Percentiles rank a stretch among this genome's conserved stretches.
Conservation (phyloP, 148 eudicot genomes). For the Selenicereus undatus region DNA sequence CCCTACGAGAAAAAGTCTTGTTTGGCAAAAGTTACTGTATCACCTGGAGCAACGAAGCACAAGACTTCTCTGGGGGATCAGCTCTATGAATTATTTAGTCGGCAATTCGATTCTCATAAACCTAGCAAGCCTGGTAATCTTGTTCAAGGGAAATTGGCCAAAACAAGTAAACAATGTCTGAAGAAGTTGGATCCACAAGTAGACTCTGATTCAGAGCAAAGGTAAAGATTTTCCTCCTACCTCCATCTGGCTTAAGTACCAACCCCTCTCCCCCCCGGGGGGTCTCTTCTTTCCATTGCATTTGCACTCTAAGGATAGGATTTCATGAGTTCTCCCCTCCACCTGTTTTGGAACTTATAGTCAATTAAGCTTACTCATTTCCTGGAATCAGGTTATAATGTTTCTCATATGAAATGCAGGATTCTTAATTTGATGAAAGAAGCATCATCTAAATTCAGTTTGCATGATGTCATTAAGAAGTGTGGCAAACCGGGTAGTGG, state of each 20-base stretch:
- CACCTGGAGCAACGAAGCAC: constrained; percentile 17
- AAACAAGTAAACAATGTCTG: constrained; percentile 20
- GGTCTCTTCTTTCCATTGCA: too few species aligned
- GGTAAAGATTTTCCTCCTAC: constrained; percentile 31
- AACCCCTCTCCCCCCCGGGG: too few species aligned
- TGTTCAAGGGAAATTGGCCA: constrained; percentile 24
- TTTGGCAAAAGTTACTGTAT: constrained; percentile 21
- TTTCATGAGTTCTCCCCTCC: background rate
- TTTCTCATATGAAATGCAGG: constrained; percentile 37
- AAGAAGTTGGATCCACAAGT: constrained; percentile 25
- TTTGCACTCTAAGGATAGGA: background rate
- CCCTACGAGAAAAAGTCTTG: constrained; percentile 22
- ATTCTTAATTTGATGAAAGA: constrained; percentile 52
- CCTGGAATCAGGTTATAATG: background rate
- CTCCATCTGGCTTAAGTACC: background rate
- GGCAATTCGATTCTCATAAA: constrained; percentile 25
- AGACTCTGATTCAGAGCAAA: constrained; percentile 52
- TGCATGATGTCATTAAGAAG: constrained; percentile 42
- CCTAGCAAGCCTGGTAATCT: constrained; percentile 19
- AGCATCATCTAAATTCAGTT: constrained; percentile 54
- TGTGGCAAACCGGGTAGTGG: constrained; percentile 39
- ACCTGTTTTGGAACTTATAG: background rate
- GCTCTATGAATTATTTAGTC: background rate
- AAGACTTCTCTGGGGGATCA: constrained; percentile 20
- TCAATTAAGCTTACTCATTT: background rate